Evolutionary conservation across 2,329 filamentous ascomycete genomes (phyloP).

Genomic region (Ophiostoma piceae): DNA sequence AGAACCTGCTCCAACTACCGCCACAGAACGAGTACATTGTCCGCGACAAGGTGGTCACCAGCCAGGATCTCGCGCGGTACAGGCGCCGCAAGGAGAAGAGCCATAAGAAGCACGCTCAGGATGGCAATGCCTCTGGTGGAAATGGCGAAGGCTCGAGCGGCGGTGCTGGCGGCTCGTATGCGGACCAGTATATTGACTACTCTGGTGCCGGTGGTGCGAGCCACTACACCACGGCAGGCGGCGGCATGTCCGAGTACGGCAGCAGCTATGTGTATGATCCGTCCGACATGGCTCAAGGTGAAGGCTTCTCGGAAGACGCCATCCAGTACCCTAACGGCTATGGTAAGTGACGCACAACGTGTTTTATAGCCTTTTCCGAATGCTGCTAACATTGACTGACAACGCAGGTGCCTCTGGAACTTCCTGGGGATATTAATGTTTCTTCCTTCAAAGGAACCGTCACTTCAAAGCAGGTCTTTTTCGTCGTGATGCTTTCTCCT

Average conservation of each 20-base stretch:
- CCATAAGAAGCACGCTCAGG: constrained; percentile 2
- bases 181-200: not conserved
- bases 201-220: not conserved
- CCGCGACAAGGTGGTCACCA: constrained; percentile 27
- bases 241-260: not conserved
- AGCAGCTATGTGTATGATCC: not conserved
- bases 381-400: not conserved
- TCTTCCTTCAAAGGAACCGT: not conserved
- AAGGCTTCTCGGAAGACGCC: not conserved
- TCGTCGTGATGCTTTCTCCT: not conserved
- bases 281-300: not conserved
- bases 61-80: constrained; percentile 24
- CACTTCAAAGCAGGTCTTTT: not conserved
- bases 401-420: not conserved
- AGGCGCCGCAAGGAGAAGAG: constrained; percentile 23
- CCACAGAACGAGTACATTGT: constrained; percentile 31
- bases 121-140: not conserved
- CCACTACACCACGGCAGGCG: not conserved
- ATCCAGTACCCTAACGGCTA: not conserved
- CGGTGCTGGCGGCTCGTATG: not conserved
- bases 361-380: not conserved
- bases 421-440: not conserved
- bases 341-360: not conserved
- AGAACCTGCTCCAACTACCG: constrained; percentile 33
- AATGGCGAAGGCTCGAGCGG: not conserved